Conservation (phyloP, 495 filamentous ascomycete genomes). For the Penicillium cataractarum region DNA sequence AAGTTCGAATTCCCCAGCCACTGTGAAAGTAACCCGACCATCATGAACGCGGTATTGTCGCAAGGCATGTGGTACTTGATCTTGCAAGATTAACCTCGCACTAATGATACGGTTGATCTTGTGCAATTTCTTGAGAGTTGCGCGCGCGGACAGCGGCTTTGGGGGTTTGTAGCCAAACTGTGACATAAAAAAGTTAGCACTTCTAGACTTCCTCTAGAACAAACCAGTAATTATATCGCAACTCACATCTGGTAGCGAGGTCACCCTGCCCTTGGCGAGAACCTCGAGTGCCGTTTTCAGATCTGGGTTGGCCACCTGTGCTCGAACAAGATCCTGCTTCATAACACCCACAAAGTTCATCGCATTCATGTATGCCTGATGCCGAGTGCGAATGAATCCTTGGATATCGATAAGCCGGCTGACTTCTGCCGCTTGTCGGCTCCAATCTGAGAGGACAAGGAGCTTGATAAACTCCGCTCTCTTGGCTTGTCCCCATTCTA, state of each 20-base stretch:
- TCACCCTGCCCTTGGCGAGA: conserved; percentile 71
- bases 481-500: conserved; percentile 70
- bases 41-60: conserved; percentile 71
- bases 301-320: conserved; percentile 83
- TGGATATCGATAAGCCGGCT: conserved; percentile 84
- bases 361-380: conserved; percentile 56
- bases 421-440: conserved; percentile 73
- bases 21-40: conserved; percentile 83
- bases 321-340: conserved; percentile 64
- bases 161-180: conserved; percentile 80
- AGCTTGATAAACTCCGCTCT: conserved; percentile 84
- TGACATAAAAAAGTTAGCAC: background rate
- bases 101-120: conserved; percentile 83
- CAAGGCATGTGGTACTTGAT: conserved; percentile 72
- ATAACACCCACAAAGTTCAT: conserved; percentile 65
- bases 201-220: background rate
- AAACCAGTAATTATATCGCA: conserved; percentile 5
- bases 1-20: conserved; percentile 86
- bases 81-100: conserved; percentile 76
- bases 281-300: conserved; percentile 85
- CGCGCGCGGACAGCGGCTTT: conserved; percentile 64
- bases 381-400: conserved; percentile 65
- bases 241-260: conserved; percentile 76
- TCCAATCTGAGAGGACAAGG: conserved; percentile 87
- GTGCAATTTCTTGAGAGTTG: conserved; percentile 68